These are phyloP conservation scores for Russula dissimulans DNA, from an alignment of 768 basidiomycete genomes.

Conservation along the genomic window DNA sequence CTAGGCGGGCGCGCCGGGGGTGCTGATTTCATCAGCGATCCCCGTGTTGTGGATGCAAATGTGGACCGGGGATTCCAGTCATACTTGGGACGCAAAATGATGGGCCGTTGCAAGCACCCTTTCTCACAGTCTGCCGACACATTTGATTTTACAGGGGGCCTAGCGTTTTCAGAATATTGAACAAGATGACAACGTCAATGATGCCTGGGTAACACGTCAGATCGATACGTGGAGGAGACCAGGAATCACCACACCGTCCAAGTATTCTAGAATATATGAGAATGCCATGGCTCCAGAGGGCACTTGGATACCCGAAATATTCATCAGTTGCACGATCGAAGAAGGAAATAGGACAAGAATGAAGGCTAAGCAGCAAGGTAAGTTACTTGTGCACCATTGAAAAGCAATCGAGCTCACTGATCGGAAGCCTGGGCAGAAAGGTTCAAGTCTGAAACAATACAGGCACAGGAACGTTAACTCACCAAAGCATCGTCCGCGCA, in stretches of 20 bases:
- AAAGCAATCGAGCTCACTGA: constrained; percentile 34
- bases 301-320: constrained; percentile 40
- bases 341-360: constrained; percentile 50
- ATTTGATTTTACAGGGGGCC: constrained; percentile 36
- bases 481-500: constrained; percentile 66
- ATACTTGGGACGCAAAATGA: not conserved
- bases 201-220: constrained; percentile 36
- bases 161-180: constrained; percentile 59
- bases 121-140: not conserved
- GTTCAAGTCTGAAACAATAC: constrained; percentile 3
- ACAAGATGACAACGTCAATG: constrained; percentile 56
- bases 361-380: constrained; percentile 41
- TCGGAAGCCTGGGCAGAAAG: constrained; percentile 40
- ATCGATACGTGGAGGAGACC: not conserved
- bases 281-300: constrained; percentile 41
- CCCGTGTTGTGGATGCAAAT: not conserved
- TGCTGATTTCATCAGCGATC: not conserved
- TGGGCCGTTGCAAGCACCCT: not conserved
- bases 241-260: constrained; percentile 33
- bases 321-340: constrained; percentile 40
- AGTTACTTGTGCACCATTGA: constrained; percentile 1
- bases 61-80: not conserved
- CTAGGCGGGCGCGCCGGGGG: not conserved
- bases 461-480: constrained; percentile 19
- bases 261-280: constrained; percentile 27